These are phyloP conservation scores for Fonsecaea monophora DNA, from an alignment of 2,329 filamentous ascomycete species.

Conservation along the genomic window DNA sequence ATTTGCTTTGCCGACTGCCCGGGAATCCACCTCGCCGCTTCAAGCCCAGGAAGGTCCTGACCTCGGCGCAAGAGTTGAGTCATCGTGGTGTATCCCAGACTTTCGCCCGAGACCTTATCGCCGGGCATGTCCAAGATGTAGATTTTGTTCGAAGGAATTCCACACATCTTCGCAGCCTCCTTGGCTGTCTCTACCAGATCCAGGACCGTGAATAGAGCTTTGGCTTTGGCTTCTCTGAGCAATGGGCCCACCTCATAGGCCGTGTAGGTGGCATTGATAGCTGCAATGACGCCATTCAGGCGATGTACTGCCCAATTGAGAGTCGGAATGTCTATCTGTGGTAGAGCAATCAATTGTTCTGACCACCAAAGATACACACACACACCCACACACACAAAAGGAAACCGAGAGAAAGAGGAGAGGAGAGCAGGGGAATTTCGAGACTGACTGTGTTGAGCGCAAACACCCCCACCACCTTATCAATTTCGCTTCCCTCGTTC, in stretches of 20 bases:
- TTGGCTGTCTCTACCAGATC: constrained; percentile 69
- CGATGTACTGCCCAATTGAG: constrained; percentile 76
- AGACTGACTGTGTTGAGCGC: constrained; percentile 75
- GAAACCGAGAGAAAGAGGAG: neutral
- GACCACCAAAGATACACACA: too few relatives aligned
- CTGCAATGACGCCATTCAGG: constrained; percentile 72
- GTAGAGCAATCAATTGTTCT: constrained; percentile 54
- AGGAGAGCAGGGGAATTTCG: constrained; percentile 47
- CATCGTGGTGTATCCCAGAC: constrained; percentile 63
- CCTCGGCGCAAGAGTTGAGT: constrained; percentile 72
- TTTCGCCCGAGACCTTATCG: constrained; percentile 38
- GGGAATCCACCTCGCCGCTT: constrained; percentile 49
- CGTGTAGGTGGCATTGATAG: constrained; percentile 77
- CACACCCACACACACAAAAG: too few relatives aligned
- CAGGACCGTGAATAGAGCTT: constrained; percentile 73
- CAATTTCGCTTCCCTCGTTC: constrained; percentile 76
- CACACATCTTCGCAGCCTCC: constrained; percentile 67
- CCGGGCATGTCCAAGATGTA: constrained; percentile 72
- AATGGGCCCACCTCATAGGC: constrained; percentile 73
- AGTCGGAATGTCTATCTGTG: constrained; percentile 74
- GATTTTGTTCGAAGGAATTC: constrained; percentile 68
- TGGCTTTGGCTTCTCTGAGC: constrained; percentile 70
- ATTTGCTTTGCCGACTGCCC: constrained; percentile 63
- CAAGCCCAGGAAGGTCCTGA: constrained; percentile 47
- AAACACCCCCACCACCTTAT: constrained; percentile 78